phyloP scores from a whole-genome alignment of 2,329 filamentous ascomycete genomes.

The Graphiopsis chlorocephala region DNA sequence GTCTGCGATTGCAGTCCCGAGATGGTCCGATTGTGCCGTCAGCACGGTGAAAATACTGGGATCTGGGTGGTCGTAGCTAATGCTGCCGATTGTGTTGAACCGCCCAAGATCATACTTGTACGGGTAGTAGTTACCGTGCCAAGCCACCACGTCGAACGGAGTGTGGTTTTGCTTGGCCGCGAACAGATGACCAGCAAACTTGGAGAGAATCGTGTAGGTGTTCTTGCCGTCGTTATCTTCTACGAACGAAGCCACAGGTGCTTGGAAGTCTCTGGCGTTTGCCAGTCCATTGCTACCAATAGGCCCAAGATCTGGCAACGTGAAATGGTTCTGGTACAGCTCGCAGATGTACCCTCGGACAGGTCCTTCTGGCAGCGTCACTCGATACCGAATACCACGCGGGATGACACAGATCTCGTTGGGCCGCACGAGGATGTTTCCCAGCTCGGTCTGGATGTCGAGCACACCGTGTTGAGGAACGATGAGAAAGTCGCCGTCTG shows the following conservation, averaged over 20 bases:
- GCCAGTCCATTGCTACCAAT: slow-evolving; percentile 66
- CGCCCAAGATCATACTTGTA: slow-evolving; percentile 59
- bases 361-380: slow-evolving; percentile 59
- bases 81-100: slow-evolving; percentile 56
- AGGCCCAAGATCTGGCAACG: slow-evolving; percentile 65
- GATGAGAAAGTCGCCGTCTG: slow-evolving; percentile 67
- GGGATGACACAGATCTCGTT: slow-evolving; percentile 68
- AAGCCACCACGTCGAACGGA: slow-evolving; percentile 69
- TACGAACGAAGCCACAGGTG: slow-evolving; percentile 58
- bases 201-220: slow-evolving; percentile 59
- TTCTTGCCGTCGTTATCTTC: slow-evolving; percentile 52
- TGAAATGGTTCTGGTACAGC: slow-evolving; percentile 62
- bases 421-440: slow-evolving; percentile 61
- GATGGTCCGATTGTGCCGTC: slow-evolving; percentile 57
- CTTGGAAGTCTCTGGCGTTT: slow-evolving; percentile 63
- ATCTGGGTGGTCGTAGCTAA: slow-evolving; percentile 63
- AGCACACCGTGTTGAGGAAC: slow-evolving; percentile 63
- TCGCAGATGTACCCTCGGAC: slow-evolving; percentile 66
- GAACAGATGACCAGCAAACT: slow-evolving; percentile 62
- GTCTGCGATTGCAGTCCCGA: slow-evolving; percentile 60
- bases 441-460: slow-evolving; percentile 67
- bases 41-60: slow-evolving; percentile 66
- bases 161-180: slow-evolving; percentile 60
- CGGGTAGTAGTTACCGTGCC: slow-evolving; percentile 67
- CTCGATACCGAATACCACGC: slow-evolving; percentile 62